These are phyloP conservation scores for Metschnikowia proteae DNA, from an alignment of 805 yeast species.

Conservation along the genomic window DNA sequence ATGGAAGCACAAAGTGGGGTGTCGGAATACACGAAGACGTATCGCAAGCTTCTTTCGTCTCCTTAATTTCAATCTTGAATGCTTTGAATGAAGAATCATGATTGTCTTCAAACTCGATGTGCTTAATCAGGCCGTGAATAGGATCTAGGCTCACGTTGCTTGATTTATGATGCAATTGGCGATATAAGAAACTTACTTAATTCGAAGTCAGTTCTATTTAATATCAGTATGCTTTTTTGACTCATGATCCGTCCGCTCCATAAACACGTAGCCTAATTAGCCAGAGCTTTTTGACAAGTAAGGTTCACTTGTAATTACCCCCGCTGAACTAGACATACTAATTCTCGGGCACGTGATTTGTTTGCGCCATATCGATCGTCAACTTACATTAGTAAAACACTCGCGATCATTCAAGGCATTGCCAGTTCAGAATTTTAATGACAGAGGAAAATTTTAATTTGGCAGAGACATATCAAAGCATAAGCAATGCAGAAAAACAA, in stretches of 20 bases:
- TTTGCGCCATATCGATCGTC: background rate
- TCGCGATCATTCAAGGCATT: background rate
- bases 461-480: constrained; percentile 55
- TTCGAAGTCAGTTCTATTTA: no score
- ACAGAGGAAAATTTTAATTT: constrained; percentile 36
- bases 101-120: background rate
- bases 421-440: constrained; percentile 15
- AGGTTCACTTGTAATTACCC: no score
- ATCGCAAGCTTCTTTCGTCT: constrained; percentile 74
- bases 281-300: no score
- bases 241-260: no score
- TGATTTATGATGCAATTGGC: no score
- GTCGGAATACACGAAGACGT: constrained; percentile 90
- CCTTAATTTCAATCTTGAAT: constrained; percentile 64
- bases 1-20: constrained; percentile 61
- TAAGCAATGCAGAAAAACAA: constrained; percentile 62
- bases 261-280: no score
- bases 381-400: background rate
- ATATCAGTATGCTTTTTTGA: no score
- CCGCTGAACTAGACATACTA: no score
- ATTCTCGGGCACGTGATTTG: background rate
- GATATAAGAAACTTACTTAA: no score
- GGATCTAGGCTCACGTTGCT: no score
- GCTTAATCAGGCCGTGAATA: no score
- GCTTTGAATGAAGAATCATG: constrained; percentile 25